Percentiles rank a stretch among this genome's conserved stretches.
Conservation (phyloP, 176 grass and related monocot species). For the Musa itinerans region DNA sequence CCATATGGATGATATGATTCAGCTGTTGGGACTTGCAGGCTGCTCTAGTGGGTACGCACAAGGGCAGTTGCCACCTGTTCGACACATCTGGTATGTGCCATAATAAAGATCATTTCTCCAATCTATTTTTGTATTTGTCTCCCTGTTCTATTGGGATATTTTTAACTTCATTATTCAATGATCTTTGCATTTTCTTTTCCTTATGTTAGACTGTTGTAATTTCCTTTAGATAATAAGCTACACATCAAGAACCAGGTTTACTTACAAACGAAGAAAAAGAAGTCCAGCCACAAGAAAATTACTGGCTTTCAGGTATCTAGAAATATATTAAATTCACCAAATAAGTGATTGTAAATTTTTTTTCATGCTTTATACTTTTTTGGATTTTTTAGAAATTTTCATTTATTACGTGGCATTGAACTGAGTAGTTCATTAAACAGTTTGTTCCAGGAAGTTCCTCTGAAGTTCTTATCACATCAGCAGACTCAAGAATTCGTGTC, state of each 20-base stretch:
- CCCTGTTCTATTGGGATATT: neutral
- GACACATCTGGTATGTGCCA: slow-evolving; percentile 76
- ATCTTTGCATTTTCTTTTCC: neutral
- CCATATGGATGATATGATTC: neutral
- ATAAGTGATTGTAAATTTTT: neutral
- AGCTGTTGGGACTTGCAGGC: slow-evolving; percentile 44
- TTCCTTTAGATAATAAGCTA: slow-evolving; percentile 76
- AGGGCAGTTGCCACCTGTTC: slow-evolving; percentile 87
- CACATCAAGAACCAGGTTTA: slow-evolving; percentile 69
- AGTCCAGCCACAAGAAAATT: slow-evolving; percentile 92
- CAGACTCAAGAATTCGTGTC: slow-evolving; percentile 98
- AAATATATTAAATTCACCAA: neutral
- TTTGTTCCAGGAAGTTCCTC: slow-evolving; percentile 89
- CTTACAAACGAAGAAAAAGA: slow-evolving; percentile 79
- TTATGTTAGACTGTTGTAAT: neutral
- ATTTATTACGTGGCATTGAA: neutral
- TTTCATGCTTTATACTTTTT: slow-evolving; percentile 8
- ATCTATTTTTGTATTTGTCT: neutral
- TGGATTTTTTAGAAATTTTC: neutral
- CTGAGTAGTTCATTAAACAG: slow-evolving; percentile 35
- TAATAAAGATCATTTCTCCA: neutral
- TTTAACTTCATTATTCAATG: neutral
- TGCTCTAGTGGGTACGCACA: slow-evolving; percentile 92
- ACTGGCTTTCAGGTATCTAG: slow-evolving; percentile 86
- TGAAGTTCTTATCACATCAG: slow-evolving; percentile 92